phyloP scores from a whole-genome alignment of 257 asterid species.

The Ajuga chamaepitys region DNA sequence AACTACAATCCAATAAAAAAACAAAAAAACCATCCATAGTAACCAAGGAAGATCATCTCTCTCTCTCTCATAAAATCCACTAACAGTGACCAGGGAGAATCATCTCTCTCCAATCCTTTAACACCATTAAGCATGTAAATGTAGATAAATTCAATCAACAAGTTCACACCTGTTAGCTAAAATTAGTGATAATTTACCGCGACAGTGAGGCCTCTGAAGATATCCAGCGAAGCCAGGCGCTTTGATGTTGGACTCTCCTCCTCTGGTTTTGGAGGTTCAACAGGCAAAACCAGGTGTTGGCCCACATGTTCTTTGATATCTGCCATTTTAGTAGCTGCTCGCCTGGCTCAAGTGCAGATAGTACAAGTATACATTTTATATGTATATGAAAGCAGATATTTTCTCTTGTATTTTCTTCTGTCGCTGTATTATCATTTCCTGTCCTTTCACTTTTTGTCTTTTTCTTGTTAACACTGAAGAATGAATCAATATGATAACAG shows the following conservation, averaged over 20 bases:
- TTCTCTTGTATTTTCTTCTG: not conserved
- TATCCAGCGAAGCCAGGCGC: slow-evolving; percentile 68
- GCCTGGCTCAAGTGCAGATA: not conserved
- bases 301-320: slow-evolving; percentile 31
- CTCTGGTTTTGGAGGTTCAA: slow-evolving; percentile 26
- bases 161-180: not conserved
- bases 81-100: not conserved
- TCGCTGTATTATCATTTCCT: not conserved
- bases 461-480: too few relatives aligned
- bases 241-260: slow-evolving; percentile 23
- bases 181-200: slow-evolving; percentile 27
- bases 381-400: not conserved
- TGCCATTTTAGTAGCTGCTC: slow-evolving; percentile 25
- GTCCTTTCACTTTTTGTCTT: slow-evolving; percentile 9
- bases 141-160: not conserved
- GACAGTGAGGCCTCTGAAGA: slow-evolving; percentile 75
- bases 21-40: too few relatives aligned
- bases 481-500: too few relatives aligned
- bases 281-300: slow-evolving; percentile 23
- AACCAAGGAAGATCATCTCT: too few relatives aligned
- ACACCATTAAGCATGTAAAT: not conserved
- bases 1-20: slow-evolving; percentile 36
- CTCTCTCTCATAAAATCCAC: too few relatives aligned
- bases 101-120: too few relatives aligned
- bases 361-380: not conserved